A percentile compares a stretch with the other conserved stretches of the same genome.
phyloP scores from a whole-genome alignment of 495 filamentous ascomycete genomes.

The Aspergillus heteromorphus region DNA sequence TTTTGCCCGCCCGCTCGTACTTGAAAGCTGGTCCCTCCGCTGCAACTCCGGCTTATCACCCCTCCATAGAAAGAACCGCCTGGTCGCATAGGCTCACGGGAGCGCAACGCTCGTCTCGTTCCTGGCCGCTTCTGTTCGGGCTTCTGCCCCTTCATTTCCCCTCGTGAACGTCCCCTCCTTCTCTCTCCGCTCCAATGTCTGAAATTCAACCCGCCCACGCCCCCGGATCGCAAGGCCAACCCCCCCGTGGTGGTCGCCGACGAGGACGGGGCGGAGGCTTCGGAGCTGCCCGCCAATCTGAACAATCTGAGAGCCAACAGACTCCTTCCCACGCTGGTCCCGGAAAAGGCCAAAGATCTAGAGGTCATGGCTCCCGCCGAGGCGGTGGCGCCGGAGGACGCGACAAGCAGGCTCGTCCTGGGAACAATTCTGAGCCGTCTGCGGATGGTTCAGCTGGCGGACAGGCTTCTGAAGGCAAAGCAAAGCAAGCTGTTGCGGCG shows the following conservation, averaged over 20 bases:
- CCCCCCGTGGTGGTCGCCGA: constrained; percentile 35
- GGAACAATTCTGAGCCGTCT: constrained; percentile 12
- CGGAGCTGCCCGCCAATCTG: constrained; percentile 15
- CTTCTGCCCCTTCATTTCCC: background rate
- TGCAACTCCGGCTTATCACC: constrained; percentile 5
- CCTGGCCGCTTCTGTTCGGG: background rate
- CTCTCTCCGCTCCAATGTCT: constrained; percentile 26
- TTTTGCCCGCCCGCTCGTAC: constrained; percentile 15
- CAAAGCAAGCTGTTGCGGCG: constrained; percentile 21
- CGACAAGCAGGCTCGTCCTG: constrained; percentile 21
- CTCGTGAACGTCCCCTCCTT: background rate
- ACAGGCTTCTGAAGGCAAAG: constrained; percentile 15
- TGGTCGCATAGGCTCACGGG: constrained; percentile 3
- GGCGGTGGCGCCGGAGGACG: constrained; percentile 28
- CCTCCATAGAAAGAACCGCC: constrained; percentile 1
- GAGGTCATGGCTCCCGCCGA: constrained; percentile 26
- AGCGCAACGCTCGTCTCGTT: constrained; percentile 7
- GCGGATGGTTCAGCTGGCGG: background rate
- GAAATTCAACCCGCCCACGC: constrained; percentile 26
- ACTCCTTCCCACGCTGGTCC: constrained; percentile 19
- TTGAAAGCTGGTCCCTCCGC: constrained; percentile 4
- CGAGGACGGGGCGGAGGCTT: constrained; percentile 35
- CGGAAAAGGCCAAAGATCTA: constrained; percentile 21
- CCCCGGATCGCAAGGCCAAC: constrained; percentile 26
- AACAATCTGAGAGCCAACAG: constrained; percentile 19